Conservation (phyloP, 345 rosid genomes). For the Populus davidiana region DNA sequence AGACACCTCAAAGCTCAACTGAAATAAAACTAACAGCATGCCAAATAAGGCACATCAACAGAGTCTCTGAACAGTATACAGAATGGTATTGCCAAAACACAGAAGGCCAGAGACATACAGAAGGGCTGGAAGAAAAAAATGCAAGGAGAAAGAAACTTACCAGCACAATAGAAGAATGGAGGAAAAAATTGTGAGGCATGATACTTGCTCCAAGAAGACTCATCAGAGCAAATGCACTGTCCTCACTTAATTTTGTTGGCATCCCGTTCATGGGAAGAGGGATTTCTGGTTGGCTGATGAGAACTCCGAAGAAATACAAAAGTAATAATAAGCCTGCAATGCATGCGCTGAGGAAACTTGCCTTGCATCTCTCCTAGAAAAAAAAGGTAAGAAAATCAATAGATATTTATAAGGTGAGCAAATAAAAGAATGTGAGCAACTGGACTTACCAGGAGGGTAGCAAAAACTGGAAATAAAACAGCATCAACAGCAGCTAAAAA, state of each 20-base stretch:
- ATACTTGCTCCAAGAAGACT: slow-evolving; percentile 98
- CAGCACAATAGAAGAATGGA: slow-evolving; percentile 84
- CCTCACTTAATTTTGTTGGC: slow-evolving; percentile 61
- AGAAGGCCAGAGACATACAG: neutral
- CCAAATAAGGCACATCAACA: neutral
- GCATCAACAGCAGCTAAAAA: slow-evolving; percentile 89
- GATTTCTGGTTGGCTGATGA: slow-evolving; percentile 73
- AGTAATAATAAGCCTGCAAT: slow-evolving; percentile 55
- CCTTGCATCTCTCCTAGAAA: slow-evolving; percentile 62
- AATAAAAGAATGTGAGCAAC: neutral
- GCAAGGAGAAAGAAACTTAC: slow-evolving; percentile 35
- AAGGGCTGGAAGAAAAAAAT: neutral
- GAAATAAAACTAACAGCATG: neutral
- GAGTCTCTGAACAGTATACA: neutral
- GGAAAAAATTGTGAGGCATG: slow-evolving; percentile 94
- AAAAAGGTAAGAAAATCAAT: slow-evolving; percentile 20
- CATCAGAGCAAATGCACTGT: slow-evolving; percentile 73
- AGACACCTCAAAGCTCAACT: neutral
- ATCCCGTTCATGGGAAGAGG: slow-evolving; percentile 57
- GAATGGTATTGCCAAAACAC: neutral
- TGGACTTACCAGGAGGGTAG: slow-evolving; percentile 62
- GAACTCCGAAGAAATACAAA: slow-evolving; percentile 65
- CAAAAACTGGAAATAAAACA: slow-evolving; percentile 71
- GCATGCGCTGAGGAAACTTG: slow-evolving; percentile 50
- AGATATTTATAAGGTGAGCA: slow-evolving; percentile 1